Evolutionary conservation across 78 protist species (phyloP).

Genomic region (Chrysochromulina parva): DNA sequence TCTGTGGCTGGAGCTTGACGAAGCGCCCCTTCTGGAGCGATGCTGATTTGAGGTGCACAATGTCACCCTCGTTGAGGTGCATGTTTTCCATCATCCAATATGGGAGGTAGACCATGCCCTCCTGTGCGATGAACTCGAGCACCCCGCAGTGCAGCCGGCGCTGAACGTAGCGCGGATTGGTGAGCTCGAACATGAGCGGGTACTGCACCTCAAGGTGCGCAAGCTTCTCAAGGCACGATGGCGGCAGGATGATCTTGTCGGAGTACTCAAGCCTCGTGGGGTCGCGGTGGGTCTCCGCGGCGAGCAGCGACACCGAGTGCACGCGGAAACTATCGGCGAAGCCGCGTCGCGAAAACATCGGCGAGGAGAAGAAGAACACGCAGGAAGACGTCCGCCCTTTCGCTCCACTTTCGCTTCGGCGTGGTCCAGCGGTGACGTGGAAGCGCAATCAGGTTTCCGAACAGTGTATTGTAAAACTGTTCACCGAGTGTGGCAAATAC

Average conservation of each 20-base stretch:
- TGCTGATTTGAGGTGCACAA: neutral
- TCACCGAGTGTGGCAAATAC: too few relatives aligned
- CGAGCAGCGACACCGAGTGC: slow-evolving; percentile 2
- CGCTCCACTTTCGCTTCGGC: too few relatives aligned
- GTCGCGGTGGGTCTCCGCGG: slow-evolving; percentile 27
- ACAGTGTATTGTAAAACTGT: too few relatives aligned
- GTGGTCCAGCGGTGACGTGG: too few relatives aligned
- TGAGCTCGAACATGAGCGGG: slow-evolving; percentile 43
- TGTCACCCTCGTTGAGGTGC: slow-evolving; percentile 27
- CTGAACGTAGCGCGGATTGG: neutral
- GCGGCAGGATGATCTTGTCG: slow-evolving; percentile 39
- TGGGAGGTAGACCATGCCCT: slow-evolving; percentile 39
- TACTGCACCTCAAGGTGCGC: slow-evolving; percentile 28
- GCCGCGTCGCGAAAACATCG: neutral
- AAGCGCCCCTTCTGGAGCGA: slow-evolving; percentile 30
- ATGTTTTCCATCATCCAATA: slow-evolving; percentile 49
- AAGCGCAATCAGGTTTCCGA: too few relatives aligned
- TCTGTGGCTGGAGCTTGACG: slow-evolving; percentile 58
- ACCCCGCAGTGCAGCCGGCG: slow-evolving; percentile 42
- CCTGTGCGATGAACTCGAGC: slow-evolving; percentile 49
- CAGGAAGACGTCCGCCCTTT: too few relatives aligned
- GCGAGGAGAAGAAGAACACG: too few relatives aligned
- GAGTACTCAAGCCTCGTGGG: neutral
- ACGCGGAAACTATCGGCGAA: neutral
- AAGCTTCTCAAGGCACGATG: slow-evolving; percentile 15